A percentile compares a stretch with the other conserved stretches of the same genome.
Evolutionary conservation across 1,139 yeast species (phyloP).

Genomic region (Yamadazyma buinensis): DNA sequence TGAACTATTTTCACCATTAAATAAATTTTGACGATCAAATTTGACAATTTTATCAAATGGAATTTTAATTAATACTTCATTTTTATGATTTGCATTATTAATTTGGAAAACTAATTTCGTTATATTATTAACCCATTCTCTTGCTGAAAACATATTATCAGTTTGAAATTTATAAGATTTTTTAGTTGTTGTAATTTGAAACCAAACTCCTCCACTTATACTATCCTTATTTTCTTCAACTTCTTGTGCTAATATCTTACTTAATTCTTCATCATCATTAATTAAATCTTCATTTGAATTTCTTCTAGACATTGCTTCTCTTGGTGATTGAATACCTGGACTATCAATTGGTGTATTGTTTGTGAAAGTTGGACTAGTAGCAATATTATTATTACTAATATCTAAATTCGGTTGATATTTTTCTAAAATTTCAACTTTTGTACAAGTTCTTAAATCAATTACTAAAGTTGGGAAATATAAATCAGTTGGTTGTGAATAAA

Average conservation of each 20-base stretch:
- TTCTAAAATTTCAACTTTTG: conserved; percentile 52
- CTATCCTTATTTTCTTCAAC: conserved; percentile 28
- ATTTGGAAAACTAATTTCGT: conserved; percentile 68
- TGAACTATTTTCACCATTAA: conserved; percentile 13
- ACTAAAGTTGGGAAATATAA: conserved; percentile 77
- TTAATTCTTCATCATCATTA: conserved; percentile 23
- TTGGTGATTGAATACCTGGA: conserved; percentile 12
- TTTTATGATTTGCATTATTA: conserved; percentile 63
- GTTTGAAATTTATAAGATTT: conserved; percentile 66
- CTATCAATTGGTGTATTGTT: conserved; percentile 4
- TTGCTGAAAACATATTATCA: conserved; percentile 69
- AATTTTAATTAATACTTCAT: conserved; percentile 71
- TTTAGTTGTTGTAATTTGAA: conserved; percentile 53
- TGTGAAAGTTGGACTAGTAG: conserved; percentile 9
- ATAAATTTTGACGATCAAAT: conserved; percentile 36
- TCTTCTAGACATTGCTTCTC: conserved; percentile 9
- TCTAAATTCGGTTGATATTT: conserved; percentile 20
- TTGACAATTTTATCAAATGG: conserved; percentile 71
- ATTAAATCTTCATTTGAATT: conserved; percentile 16
- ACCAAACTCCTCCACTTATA: conserved; percentile 41
- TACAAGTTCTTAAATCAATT: conserved; percentile 65
- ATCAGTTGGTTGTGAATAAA: conserved; percentile 71
- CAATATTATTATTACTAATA: conserved; percentile 1
- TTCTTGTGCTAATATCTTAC: conserved; percentile 22
- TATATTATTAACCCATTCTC: conserved; percentile 73